These are phyloP conservation scores for Achlya hypogyna DNA, from an alignment of 352 stramenopile species.

Conservation along the genomic window DNA sequence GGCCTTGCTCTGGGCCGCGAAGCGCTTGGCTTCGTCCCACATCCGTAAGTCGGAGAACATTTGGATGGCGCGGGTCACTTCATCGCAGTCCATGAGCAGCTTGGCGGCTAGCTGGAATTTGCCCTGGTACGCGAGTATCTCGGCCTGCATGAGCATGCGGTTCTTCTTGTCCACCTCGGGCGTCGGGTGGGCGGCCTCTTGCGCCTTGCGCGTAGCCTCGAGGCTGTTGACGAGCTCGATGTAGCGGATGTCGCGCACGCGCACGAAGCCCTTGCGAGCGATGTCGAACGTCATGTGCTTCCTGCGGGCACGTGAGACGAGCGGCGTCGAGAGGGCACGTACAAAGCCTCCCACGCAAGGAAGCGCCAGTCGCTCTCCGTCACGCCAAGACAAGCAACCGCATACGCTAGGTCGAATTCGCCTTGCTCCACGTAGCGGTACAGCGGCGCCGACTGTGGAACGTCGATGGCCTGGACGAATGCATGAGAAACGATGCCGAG, in stretches of 20 bases:
- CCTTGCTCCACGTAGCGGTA: slow-evolving; percentile 87
- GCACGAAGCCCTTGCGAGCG: slow-evolving; percentile 81
- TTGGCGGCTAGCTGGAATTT: slow-evolving; percentile 88
- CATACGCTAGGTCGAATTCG: slow-evolving; percentile 83
- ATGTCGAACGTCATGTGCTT: slow-evolving; percentile 74
- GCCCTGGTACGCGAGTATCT: slow-evolving; percentile 89
- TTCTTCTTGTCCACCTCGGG: slow-evolving; percentile 36
- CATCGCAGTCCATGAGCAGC: slow-evolving; percentile 65
- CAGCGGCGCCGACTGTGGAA: slow-evolving; percentile 82
- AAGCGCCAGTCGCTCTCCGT: slow-evolving; percentile 87
- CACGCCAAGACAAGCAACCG: slow-evolving; percentile 89
- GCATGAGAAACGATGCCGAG: not conserved
- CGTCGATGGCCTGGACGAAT: slow-evolving; percentile 68
- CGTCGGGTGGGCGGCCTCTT: slow-evolving; percentile 28
- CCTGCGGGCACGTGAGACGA: not conserved
- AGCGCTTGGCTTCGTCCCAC: slow-evolving; percentile 92
- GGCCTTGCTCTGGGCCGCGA: slow-evolving; percentile 65
- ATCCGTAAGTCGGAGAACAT: slow-evolving; percentile 89
- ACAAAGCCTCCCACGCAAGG: slow-evolving; percentile 77
- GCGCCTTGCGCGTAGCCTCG: slow-evolving; percentile 62
- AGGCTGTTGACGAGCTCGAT: slow-evolving; percentile 86
- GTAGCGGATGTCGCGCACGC: slow-evolving; percentile 85
- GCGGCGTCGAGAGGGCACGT: slow-evolving; percentile 3
- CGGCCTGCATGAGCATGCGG: slow-evolving; percentile 64
- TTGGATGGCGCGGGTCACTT: slow-evolving; percentile 85